phyloP scores from a whole-genome alignment of 1,139 yeast species.

The Yamadazyma atlantica region DNA sequence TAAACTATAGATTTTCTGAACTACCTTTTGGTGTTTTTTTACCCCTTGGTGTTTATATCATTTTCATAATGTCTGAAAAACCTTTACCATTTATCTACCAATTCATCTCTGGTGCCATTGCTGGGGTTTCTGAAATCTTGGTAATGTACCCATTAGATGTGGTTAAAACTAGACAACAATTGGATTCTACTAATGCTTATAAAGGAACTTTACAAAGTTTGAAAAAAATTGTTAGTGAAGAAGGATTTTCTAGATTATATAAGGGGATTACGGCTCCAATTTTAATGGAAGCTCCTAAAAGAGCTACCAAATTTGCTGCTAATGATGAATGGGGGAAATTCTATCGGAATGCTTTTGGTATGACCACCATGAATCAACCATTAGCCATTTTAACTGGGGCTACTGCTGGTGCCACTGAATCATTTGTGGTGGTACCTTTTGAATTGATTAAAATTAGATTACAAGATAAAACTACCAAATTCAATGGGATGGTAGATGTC shows the following conservation, averaged over 20 bases:
- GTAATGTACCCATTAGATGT: slow-evolving; percentile 98
- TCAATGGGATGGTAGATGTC: slow-evolving; percentile 85
- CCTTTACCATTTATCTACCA: slow-evolving; percentile 85
- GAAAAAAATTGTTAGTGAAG: slow-evolving; percentile 76
- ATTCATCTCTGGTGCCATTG: slow-evolving; percentile 92
- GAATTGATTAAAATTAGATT: slow-evolving; percentile 85
- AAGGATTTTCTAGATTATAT: slow-evolving; percentile 82
- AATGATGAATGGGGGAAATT: slow-evolving; percentile 95
- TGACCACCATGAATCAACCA: slow-evolving; percentile 70
- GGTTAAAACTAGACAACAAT: slow-evolving; percentile 95
- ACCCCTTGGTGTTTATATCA: no score
- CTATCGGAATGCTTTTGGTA: slow-evolving; percentile 72
- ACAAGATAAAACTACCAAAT: slow-evolving; percentile 83
- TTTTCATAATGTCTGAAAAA: slow-evolving; percentile 25
- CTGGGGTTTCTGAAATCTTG: slow-evolving; percentile 95
- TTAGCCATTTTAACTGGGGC: slow-evolving; percentile 93
- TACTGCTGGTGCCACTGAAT: slow-evolving; percentile 96
- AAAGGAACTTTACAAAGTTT: slow-evolving; percentile 83
- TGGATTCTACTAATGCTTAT: slow-evolving; percentile 69
- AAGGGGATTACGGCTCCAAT: slow-evolving; percentile 96
- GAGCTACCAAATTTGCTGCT: slow-evolving; percentile 97
- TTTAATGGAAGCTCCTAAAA: slow-evolving; percentile 98
- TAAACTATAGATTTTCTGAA: no score
- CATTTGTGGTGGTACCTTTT: slow-evolving; percentile 95
- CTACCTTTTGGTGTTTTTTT: no score